Evolutionary conservation across 1,284 basidiomycete genomes (phyloP).

Genomic region (Inonotus hispidus): DNA sequence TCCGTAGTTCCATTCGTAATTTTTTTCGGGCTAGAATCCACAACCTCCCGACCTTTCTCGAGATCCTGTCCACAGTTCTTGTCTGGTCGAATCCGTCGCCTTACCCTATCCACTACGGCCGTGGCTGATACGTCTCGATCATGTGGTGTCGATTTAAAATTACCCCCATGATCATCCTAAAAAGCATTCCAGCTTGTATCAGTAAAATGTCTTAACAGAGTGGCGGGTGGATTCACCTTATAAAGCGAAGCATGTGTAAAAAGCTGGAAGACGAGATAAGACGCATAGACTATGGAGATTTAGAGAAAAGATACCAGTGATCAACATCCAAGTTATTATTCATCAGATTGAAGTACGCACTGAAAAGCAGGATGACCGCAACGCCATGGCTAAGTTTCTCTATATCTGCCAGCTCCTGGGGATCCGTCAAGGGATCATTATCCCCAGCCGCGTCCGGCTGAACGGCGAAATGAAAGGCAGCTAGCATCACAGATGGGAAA

Average conservation of each 20-base stretch:
- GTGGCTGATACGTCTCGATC: constrained; percentile 11
- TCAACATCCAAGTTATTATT: background rate
- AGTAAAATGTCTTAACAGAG: background rate
- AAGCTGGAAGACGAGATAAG: constrained; percentile 82
- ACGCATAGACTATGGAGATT: constrained; percentile 51
- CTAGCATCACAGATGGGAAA: constrained; percentile 23
- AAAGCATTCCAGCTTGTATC: background rate
- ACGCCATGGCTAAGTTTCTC: constrained; percentile 82
- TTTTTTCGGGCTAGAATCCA: no score
- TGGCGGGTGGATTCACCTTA: constrained; percentile 25
- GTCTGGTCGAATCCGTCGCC: background rate
- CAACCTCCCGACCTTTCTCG: background rate
- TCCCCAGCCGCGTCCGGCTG: constrained; percentile 5
- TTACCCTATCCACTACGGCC: constrained; percentile 12
- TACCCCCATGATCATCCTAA: constrained; percentile 41
- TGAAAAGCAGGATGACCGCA: constrained; percentile 64
- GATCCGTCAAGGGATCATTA: constrained; percentile 26
- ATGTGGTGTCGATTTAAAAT: constrained; percentile 29
- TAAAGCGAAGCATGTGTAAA: constrained; percentile 85
- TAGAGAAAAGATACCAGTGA: background rate
- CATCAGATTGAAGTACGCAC: constrained; percentile 32
- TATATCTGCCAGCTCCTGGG: constrained; percentile 46
- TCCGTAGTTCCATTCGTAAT: background rate
- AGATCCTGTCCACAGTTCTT: background rate
- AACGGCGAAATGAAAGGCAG: constrained; percentile 57